A percentile compares a stretch with the other conserved stretches of the same genome.
phyloP scores from a whole-genome alignment of 179 eudicot species.

The Corrigiola litoralis region DNA sequence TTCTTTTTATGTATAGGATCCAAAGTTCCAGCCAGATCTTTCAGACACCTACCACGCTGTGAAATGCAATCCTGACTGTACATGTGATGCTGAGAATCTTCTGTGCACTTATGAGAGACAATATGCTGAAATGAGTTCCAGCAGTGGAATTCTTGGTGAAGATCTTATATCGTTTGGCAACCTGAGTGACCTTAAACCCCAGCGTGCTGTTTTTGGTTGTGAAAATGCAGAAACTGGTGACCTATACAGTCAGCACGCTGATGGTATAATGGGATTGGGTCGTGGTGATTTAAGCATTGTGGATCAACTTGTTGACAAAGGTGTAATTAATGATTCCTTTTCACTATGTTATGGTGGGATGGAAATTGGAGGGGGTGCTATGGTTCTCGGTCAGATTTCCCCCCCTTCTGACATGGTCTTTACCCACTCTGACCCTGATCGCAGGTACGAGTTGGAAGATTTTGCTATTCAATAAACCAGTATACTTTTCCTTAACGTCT shows the following conservation, averaged over 20 bases:
- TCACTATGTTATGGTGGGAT: conserved; percentile 96
- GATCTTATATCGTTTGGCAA: conserved; percentile 89
- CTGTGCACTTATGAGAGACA: conserved; percentile 83
- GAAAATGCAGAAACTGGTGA: conserved; percentile 94
- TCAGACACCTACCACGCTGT: conserved; percentile 75
- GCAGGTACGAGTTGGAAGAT: conserved; percentile 62
- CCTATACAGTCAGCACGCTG: conserved; percentile 92
- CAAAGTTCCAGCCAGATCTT: conserved; percentile 73
- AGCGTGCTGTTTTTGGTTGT: conserved; percentile 91
- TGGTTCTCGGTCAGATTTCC: conserved; percentile 88
- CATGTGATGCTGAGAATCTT: conserved; percentile 52
- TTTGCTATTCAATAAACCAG: conserved; percentile 17
- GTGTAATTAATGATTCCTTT: conserved; percentile 76
- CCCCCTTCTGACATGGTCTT: conserved; percentile 75
- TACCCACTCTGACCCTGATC: conserved; percentile 69
- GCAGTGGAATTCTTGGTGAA: conserved; percentile 91
- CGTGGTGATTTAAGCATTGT: conserved; percentile 85
- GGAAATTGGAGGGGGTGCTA: conserved; percentile 94
- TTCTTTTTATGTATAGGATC: conserved; percentile 48
- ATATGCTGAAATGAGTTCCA: conserved; percentile 97
- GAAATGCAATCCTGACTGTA: conserved; percentile 77
- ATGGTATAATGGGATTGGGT: conserved; percentile 97
- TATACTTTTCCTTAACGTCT: conserved; percentile 55
- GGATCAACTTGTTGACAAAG: conserved; percentile 84
- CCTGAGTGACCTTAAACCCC: conserved; percentile 74